Percentiles rank a stretch among this genome's conserved stretches.
phyloP scores from a whole-genome alignment of 495 filamentous ascomycete species.

The Symbiotaphrina buchneri region DNA sequence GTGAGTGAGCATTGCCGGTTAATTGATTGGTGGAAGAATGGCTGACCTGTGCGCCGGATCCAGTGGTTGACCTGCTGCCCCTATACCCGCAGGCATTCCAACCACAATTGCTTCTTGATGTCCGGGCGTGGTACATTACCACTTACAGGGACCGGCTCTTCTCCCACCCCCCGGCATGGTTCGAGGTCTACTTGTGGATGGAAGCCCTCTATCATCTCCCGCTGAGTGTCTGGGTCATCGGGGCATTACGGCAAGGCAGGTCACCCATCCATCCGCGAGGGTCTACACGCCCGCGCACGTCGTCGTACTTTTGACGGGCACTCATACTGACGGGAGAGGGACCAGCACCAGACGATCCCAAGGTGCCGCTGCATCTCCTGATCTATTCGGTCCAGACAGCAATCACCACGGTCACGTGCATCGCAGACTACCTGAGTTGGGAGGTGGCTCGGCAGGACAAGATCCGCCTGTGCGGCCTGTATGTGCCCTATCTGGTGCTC shows the following conservation, averaged over 20 bases:
- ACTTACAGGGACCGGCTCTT: slow-evolving; percentile 64
- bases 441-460: slow-evolving; percentile 30
- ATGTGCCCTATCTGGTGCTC: slow-evolving; percentile 48
- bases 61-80: slow-evolving; percentile 28
- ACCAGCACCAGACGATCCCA: slow-evolving; percentile 27
- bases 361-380: slow-evolving; percentile 39
- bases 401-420: slow-evolving; percentile 50
- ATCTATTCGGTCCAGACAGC: slow-evolving; percentile 45
- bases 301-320: not conserved
- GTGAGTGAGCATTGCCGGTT: slow-evolving; percentile 19
- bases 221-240: slow-evolving; percentile 37
- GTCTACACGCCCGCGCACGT: no score
- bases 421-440: slow-evolving; percentile 25
- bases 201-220: slow-evolving; percentile 51
- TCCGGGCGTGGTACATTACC: slow-evolving; percentile 39
- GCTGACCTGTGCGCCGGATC: not conserved
- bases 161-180: slow-evolving; percentile 42
- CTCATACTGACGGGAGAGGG: not conserved
- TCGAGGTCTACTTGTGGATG: slow-evolving; percentile 40
- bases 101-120: slow-evolving; percentile 19
- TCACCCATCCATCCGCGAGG: slow-evolving; percentile 8
- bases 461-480: slow-evolving; percentile 33
- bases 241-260: slow-evolving; percentile 27
- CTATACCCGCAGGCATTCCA: slow-evolving; percentile 35
- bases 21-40: not conserved